These are phyloP conservation scores for Pythium pyrilobum DNA, from an alignment of 352 stramenopile species.

Conservation along the genomic window DNA sequence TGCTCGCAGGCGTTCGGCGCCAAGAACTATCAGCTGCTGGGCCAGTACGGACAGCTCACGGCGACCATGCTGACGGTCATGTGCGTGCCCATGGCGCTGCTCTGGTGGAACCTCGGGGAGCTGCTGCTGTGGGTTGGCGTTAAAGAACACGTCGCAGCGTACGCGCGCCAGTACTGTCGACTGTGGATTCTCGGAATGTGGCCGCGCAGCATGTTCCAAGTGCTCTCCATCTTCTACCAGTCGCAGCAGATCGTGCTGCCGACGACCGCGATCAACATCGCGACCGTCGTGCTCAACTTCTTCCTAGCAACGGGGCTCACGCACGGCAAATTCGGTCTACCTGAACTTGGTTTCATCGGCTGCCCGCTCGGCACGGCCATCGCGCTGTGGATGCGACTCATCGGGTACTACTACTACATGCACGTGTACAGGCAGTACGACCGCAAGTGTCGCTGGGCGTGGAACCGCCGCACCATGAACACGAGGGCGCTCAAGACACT, in stretches of 20 bases:
- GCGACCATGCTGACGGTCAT: slow-evolving; percentile 50
- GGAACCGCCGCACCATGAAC: slow-evolving; percentile 36
- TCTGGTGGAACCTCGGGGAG: slow-evolving; percentile 73
- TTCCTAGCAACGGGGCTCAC: slow-evolving; percentile 62
- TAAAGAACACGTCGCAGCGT: slow-evolving; percentile 29
- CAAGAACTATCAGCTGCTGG: slow-evolving; percentile 73
- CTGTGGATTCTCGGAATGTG: slow-evolving; percentile 68
- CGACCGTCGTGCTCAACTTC: slow-evolving; percentile 50
- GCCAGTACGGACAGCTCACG: slow-evolving; percentile 58
- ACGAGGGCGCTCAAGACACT: slow-evolving; percentile 36
- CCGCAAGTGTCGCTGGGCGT: slow-evolving; percentile 47
- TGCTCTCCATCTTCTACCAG: slow-evolving; percentile 75
- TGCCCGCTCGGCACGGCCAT: slow-evolving; percentile 65
- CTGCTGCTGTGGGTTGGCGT: slow-evolving; percentile 44
- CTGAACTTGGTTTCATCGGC: slow-evolving; percentile 64
- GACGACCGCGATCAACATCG: slow-evolving; percentile 51
- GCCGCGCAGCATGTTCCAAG: slow-evolving; percentile 77
- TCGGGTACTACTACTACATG: slow-evolving; percentile 68
- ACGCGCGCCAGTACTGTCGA: slow-evolving; percentile 54
- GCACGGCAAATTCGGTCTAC: slow-evolving; percentile 50
- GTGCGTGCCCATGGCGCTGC: slow-evolving; percentile 57
- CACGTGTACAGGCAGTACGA: slow-evolving; percentile 46
- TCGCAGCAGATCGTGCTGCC: slow-evolving; percentile 77
- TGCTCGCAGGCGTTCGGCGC: slow-evolving; percentile 83
- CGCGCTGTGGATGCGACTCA: slow-evolving; percentile 44